phyloP scores from a whole-genome alignment of 208 protist genomes.

The Eutreptiella sp. region DNA sequence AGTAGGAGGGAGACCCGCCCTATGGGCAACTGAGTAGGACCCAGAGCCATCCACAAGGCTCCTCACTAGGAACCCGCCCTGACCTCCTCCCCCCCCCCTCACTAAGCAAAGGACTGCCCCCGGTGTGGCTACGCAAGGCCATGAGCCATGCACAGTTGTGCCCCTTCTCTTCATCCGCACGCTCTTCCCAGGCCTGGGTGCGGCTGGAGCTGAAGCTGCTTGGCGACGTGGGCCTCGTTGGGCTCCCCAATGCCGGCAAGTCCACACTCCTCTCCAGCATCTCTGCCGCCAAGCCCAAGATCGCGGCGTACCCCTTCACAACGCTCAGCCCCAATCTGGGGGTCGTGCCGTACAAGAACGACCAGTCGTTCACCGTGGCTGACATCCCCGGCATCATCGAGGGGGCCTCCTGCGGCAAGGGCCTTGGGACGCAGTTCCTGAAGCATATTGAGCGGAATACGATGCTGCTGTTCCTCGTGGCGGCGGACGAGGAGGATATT shows the following conservation, averaged over 20 bases:
- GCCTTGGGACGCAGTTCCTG: conserved; percentile 21
- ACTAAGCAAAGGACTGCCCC: too few relatives aligned
- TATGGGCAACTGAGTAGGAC: too few relatives aligned
- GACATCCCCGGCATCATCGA: conserved; percentile 29
- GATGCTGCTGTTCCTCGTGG: background rate
- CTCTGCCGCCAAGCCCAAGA: background rate
- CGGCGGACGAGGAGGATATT: too few relatives aligned
- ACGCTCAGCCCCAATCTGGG: conserved; percentile 11
- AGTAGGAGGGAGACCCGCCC: too few relatives aligned
- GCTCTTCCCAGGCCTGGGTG: background rate
- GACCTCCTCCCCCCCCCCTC: too few relatives aligned
- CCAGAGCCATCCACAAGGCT: too few relatives aligned
- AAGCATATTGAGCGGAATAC: conserved; percentile 20
- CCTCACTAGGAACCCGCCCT: too few relatives aligned
- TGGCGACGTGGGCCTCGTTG: conserved; percentile 15
- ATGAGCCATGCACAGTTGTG: too few relatives aligned
- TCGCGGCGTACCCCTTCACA: conserved; percentile 22
- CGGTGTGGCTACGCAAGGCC: too few relatives aligned
- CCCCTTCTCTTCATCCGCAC: too few relatives aligned
- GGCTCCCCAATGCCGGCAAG: conserved; percentile 27
- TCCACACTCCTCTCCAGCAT: background rate
- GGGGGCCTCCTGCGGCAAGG: background rate
- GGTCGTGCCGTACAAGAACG: background rate
- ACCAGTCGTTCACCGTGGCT: background rate
- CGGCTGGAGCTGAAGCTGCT: background rate